Evolutionary conservation across 1,284 basidiomycete genomes (phyloP).

Genomic region (Apiotrichum porosum): DNA sequence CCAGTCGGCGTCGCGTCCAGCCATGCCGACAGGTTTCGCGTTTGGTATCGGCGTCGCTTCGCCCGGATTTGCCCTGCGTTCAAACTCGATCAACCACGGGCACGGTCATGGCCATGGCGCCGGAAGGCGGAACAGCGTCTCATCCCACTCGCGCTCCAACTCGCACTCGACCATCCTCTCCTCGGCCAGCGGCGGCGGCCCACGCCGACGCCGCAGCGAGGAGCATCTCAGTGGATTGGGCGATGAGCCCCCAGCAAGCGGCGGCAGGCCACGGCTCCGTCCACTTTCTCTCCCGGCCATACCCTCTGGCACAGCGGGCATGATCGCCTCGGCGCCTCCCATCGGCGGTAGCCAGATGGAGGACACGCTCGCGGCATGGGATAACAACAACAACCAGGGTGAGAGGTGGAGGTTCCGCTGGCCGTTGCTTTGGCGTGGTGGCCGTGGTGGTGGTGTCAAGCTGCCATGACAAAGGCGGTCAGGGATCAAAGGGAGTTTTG

Average conservation of each 20-base stretch:
- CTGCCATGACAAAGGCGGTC: no score
- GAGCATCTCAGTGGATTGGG: not conserved
- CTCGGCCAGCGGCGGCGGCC: not conserved
- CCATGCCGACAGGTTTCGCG: conserved; percentile 36
- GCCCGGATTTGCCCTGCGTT: conserved; percentile 46
- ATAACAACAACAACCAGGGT: not conserved
- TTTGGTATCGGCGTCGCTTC: conserved; percentile 49
- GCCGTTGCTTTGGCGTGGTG: not conserved
- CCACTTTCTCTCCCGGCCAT: not conserved
- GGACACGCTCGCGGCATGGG: conserved; percentile 1
- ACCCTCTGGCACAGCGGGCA: no score
- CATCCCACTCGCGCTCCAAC: conserved; percentile 1
- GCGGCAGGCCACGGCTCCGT: no score
- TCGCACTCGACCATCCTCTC: not conserved
- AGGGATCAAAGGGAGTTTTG: no score
- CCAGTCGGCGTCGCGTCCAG: conserved; percentile 28
- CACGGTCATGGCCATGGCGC: not conserved
- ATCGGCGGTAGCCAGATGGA: not conserved
- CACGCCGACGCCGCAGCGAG: not conserved
- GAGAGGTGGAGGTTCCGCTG: not conserved
- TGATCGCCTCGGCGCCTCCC: not conserved
- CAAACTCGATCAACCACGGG: conserved; percentile 20
- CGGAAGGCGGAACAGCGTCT: not conserved
- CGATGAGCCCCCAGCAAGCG: not conserved
- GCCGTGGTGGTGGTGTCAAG: not conserved